phyloP scores from a whole-genome alignment of 768 basidiomycete genomes.

The Lentinula edodes region DNA sequence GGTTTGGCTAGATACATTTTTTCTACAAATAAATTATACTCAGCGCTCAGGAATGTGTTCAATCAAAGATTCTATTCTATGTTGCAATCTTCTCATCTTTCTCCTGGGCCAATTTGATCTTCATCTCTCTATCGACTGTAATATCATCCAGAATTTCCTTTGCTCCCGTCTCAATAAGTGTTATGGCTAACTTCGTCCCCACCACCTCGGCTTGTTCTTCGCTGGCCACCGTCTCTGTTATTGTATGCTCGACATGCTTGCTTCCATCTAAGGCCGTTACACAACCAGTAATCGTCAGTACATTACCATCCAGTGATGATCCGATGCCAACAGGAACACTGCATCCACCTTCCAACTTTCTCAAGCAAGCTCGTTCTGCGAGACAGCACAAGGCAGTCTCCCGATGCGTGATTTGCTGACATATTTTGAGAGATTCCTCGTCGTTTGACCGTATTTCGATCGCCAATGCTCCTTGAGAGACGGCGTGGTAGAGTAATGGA shows the following conservation, averaged over 20 bases:
- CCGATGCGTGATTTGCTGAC: conserved; percentile 67
- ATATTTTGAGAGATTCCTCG: conserved; percentile 51
- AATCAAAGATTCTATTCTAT: not conserved
- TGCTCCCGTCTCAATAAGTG: conserved; percentile 67
- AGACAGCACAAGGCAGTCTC: conserved; percentile 70
- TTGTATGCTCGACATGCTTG: conserved; percentile 62
- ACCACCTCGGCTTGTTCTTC: conserved; percentile 60
- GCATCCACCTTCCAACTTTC: conserved; percentile 94
- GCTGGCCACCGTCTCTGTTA: conserved; percentile 45
- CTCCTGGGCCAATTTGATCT: conserved; percentile 36
- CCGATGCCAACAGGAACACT: conserved; percentile 91
- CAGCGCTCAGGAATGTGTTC: not conserved
- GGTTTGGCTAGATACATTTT: conserved; percentile 8
- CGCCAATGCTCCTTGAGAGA: conserved; percentile 90
- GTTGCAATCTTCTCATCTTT: conserved; percentile 16
- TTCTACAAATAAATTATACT: no score
- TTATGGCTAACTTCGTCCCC: conserved; percentile 61
- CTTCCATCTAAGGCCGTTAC: conserved; percentile 80
- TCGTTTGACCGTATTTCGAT: conserved; percentile 80
- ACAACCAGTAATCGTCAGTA: conserved; percentile 66
- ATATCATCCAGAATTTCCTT: conserved; percentile 80
- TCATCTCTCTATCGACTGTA: conserved; percentile 52
- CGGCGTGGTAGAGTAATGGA: conserved; percentile 80
- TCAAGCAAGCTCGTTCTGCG: conserved; percentile 84
- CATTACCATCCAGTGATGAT: conserved; percentile 38